Conservation (phyloP, 805 yeast genomes). For the Candida pini region DNA sequence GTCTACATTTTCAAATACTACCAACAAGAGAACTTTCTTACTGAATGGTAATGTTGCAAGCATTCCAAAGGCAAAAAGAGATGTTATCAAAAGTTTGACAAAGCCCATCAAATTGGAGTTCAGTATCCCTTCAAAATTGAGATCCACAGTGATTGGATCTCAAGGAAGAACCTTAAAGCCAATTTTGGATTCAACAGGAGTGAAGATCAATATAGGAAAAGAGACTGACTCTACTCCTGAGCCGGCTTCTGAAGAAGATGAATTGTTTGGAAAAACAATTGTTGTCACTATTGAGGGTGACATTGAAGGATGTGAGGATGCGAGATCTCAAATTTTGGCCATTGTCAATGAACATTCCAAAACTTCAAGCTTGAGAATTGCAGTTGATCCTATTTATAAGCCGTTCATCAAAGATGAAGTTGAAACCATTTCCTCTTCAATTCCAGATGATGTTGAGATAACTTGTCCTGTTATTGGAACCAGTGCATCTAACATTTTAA, state of each 20-base stretch:
- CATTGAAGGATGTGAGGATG: constrained; percentile 71
- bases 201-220: constrained; percentile 63
- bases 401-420: constrained; percentile 40
- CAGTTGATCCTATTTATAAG: constrained; percentile 37
- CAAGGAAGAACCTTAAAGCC: constrained; percentile 81
- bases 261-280: constrained; percentile 53
- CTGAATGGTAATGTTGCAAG: constrained; percentile 67
- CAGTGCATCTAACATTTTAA: constrained; percentile 37
- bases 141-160: constrained; percentile 80
- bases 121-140: constrained; percentile 67
- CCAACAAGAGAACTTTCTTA: constrained; percentile 76
- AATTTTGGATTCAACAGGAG: constrained; percentile 61
- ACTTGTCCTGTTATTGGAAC: constrained; percentile 27
- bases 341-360: constrained; percentile 76
- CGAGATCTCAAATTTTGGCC: constrained; percentile 61
- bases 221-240: constrained; percentile 15
- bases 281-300: constrained; percentile 75
- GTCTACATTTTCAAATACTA: constrained; percentile 70
- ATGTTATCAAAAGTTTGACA: constrained; percentile 68
- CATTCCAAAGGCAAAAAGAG: constrained; percentile 67
- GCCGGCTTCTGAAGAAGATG: constrained; percentile 37
- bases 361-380: constrained; percentile 42
- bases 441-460: constrained; percentile 26
- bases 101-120: constrained; percentile 62
- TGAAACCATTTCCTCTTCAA: constrained; percentile 6